These are phyloP conservation scores for Penicillium simplicissimum DNA, from an alignment of 495 filamentous ascomycete genomes.

Conservation along the genomic window DNA sequence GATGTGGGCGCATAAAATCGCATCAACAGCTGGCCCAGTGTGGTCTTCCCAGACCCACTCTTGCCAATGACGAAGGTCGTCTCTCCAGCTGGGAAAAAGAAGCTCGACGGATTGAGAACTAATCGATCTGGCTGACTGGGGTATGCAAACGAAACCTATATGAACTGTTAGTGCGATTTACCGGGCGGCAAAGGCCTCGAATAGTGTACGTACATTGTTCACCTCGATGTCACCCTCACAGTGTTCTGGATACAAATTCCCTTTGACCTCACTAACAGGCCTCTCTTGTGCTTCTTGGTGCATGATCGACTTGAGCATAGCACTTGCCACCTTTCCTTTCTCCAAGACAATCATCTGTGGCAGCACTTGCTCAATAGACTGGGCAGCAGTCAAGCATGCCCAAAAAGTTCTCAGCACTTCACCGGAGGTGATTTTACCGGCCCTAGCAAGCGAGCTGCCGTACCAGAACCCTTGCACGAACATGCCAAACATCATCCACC, in stretches of 20 bases:
- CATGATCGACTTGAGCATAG: conserved; percentile 54
- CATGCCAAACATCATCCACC: conserved; percentile 72
- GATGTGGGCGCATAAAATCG: conserved; percentile 68
- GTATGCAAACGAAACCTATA: conserved; percentile 76
- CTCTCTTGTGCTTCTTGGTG: conserved; percentile 23
- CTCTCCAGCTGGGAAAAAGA: conserved; percentile 71
- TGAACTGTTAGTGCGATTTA: neutral
- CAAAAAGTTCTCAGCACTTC: conserved; percentile 84
- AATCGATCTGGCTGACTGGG: conserved; percentile 66
- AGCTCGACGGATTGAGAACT: conserved; percentile 59
- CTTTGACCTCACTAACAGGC: conserved; percentile 22
- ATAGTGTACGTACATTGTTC: conserved; percentile 59
- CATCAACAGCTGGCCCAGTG: conserved; percentile 75
- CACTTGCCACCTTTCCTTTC: conserved; percentile 77
- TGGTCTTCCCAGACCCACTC: conserved; percentile 94
- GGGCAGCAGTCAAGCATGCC: conserved; percentile 71
- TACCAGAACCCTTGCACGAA: conserved; percentile 95
- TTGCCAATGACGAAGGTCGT: conserved; percentile 82
- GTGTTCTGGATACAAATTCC: conserved; percentile 28
- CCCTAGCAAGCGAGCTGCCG: conserved; percentile 64
- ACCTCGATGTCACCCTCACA: conserved; percentile 71
- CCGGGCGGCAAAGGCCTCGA: neutral
- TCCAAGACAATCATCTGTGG: conserved; percentile 73
- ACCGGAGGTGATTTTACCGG: conserved; percentile 58
- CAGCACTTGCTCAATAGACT: conserved; percentile 69